Evolutionary conservation across 139 green algal species (phyloP).

Genomic region (Chlamydomonas incerta): DNA sequence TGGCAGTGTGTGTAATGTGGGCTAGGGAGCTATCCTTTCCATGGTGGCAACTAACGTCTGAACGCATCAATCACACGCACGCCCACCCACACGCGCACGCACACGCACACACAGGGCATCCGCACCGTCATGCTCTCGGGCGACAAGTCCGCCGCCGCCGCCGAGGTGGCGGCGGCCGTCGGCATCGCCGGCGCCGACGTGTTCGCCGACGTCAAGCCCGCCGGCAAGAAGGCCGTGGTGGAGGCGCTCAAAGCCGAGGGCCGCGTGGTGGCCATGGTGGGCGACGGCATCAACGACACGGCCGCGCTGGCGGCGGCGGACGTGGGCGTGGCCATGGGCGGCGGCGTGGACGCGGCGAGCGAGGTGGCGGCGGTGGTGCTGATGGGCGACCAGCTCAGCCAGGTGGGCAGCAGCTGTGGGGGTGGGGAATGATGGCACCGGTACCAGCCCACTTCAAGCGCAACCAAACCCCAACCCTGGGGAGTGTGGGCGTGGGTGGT

Average conservation of each 20-base stretch:
- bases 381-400: slow-evolving; percentile 79
- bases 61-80: too few relatives aligned
- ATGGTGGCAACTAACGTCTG: too few relatives aligned
- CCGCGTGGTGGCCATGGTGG: slow-evolving; percentile 86
- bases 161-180: slow-evolving; percentile 74
- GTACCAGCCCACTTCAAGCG: not conserved
- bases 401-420: slow-evolving; percentile 46
- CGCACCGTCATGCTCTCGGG: slow-evolving; percentile 81
- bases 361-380: slow-evolving; percentile 86
- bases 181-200: slow-evolving; percentile 69
- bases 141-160: slow-evolving; percentile 66
- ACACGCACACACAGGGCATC: too few relatives aligned
- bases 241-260: slow-evolving; percentile 65
- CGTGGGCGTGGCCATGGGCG: slow-evolving; percentile 92
- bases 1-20: too few relatives aligned
- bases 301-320: slow-evolving; percentile 86
- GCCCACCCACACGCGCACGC: too few relatives aligned
- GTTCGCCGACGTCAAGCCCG: slow-evolving; percentile 73
- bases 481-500: too few relatives aligned
- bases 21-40: too few relatives aligned
- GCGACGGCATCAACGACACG: slow-evolving; percentile 93
- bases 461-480: not conserved
- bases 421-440: not conserved
- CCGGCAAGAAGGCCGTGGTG: slow-evolving; percentile 79
- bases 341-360: slow-evolving; percentile 71